phyloP scores from a whole-genome alignment of 2,329 filamentous ascomycete species.

The Juglanconis sp. region DNA sequence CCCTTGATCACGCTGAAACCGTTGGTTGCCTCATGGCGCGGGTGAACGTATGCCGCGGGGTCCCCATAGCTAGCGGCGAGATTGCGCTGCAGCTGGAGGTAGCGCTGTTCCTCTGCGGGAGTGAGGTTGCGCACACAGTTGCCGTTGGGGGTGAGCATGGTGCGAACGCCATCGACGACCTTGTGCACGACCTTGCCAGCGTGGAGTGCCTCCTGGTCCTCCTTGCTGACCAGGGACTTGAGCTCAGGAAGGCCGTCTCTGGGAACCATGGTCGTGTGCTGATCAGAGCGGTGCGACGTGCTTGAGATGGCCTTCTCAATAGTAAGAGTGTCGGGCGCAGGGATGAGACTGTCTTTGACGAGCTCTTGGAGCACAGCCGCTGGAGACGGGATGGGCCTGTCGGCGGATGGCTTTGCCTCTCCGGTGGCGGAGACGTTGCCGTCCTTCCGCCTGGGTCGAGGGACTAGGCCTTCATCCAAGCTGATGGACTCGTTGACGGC shows the following conservation, averaged over 20 bases:
- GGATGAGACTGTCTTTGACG: constrained; percentile 13
- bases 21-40: constrained; percentile 51
- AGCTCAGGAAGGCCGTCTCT: constrained; percentile 33
- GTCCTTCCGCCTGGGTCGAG: constrained; percentile 15
- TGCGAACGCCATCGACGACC: constrained; percentile 60
- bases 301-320: constrained; percentile 37
- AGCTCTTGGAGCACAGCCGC: constrained; percentile 19
- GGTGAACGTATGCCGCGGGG: constrained; percentile 54
- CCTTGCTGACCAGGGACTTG: constrained; percentile 47
- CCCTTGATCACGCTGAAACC: constrained; percentile 64
- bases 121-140: constrained; percentile 72
- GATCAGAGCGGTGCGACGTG: constrained; percentile 31
- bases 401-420: constrained; percentile 5
- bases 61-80: constrained; percentile 49
- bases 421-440: constrained; percentile 1
- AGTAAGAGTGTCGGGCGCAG: constrained; percentile 30
- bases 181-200: constrained; percentile 59
- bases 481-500: constrained; percentile 20
- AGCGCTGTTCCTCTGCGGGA: constrained; percentile 65
- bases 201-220: constrained; percentile 54
- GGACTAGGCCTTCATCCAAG: constrained; percentile 10
- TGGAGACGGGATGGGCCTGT: constrained; percentile 11
- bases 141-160: constrained; percentile 72
- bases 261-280: constrained; percentile 21
- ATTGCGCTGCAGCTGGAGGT: constrained; percentile 63